These are phyloP conservation scores for Alternaria alternata DNA, from an alignment of 2,329 filamentous ascomycete genomes.

Conservation along the genomic window DNA sequence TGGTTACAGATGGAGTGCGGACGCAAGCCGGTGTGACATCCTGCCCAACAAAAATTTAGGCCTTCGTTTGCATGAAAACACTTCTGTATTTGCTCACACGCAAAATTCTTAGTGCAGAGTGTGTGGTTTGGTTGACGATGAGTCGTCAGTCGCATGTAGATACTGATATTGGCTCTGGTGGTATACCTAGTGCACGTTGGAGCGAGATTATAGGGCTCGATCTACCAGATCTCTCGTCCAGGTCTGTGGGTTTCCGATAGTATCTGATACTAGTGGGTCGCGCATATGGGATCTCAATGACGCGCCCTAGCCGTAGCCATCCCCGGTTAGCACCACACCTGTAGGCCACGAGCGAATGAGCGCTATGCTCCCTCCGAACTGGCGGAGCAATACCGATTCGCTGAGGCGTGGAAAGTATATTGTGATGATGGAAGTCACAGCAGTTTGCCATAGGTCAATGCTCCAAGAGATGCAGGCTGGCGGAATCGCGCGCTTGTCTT, in stretches of 20 bases:
- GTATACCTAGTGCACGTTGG: background rate
- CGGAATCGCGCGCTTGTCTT: background rate
- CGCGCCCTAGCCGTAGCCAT: background rate
- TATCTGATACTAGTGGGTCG: background rate
- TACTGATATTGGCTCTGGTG: background rate
- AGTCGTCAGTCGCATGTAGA: background rate
- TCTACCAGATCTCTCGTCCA: background rate
- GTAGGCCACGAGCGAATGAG: background rate
- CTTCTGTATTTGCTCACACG: background rate
- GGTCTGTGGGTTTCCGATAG: slow-evolving; percentile 5
- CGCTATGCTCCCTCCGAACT: background rate
- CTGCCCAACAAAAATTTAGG: background rate
- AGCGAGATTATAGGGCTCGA: slow-evolving; percentile 1
- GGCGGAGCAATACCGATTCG: background rate
- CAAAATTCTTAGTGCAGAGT: background rate
- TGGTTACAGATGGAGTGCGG: background rate
- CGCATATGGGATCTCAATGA: background rate
- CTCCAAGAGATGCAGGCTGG: background rate
- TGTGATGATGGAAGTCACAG: background rate
- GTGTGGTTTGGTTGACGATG: background rate
- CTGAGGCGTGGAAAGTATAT: background rate
- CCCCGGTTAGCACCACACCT: background rate
- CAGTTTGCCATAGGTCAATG: background rate
- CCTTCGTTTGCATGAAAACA: background rate
- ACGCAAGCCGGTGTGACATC: background rate